Conservation (phyloP, 2,329 filamentous ascomycete genomes). For the Fusarium tuaranense region DNA sequence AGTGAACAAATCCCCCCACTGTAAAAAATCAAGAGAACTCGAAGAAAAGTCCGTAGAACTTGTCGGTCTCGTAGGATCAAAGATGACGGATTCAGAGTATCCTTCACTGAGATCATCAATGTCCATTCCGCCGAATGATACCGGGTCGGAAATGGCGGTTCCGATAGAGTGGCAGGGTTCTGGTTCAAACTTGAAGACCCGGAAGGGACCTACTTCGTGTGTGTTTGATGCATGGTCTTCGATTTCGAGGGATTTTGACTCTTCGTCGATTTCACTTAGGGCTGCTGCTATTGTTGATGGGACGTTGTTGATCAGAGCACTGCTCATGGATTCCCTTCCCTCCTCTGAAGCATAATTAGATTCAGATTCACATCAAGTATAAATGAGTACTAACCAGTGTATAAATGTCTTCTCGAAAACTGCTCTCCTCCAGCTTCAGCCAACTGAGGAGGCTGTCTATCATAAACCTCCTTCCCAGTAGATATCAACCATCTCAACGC, state of each 20-base stretch:
- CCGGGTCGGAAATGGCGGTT: constrained; percentile 21
- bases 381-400: constrained; percentile 19
- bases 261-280: constrained; percentile 31
- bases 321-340: constrained; percentile 32
- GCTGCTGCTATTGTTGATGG: constrained; percentile 33
- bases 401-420: constrained; percentile 34
- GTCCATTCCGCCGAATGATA: constrained; percentile 22
- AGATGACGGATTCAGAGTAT: constrained; percentile 3
- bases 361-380: not conserved
- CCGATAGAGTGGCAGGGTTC: not conserved
- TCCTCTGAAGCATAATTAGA: constrained; percentile 10
- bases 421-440: constrained; percentile 25
- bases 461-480: constrained; percentile 32
- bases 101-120: constrained; percentile 18
- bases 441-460: constrained; percentile 21
- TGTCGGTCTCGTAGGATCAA: not conserved
- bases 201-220: constrained; percentile 26
- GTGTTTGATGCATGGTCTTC: constrained; percentile 3
- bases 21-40: constrained; percentile 22
- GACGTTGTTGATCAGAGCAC: constrained; percentile 15
- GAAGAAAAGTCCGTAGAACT: constrained; percentile 4
- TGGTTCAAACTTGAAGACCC: constrained; percentile 35
- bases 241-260: constrained; percentile 20
- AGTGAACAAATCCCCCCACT: constrained; percentile 38
- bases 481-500: constrained; percentile 35